Percentiles rank a stretch among this genome's conserved stretches.
Conservation (phyloP, 2,329 filamentous ascomycete species). For the Cucurbitaria berberidis region DNA sequence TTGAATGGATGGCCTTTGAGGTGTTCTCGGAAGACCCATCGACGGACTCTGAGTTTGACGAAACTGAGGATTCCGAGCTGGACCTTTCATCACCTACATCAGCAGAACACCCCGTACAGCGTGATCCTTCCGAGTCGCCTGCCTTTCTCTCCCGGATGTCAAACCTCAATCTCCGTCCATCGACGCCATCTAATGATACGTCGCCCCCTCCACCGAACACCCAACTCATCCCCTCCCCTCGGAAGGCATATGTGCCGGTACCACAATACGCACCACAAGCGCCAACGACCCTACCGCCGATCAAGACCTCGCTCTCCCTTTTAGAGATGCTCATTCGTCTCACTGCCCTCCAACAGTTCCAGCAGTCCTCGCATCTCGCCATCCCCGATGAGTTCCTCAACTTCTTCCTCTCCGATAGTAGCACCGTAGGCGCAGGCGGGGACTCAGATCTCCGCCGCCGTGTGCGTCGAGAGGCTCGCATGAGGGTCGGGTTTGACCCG, state of each 20-base stretch:
- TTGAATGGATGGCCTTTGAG: conserved; percentile 91
- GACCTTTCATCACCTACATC: conserved; percentile 26
- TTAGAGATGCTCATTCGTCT: conserved; percentile 89
- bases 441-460: conserved; percentile 66
- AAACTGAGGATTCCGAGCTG: conserved; percentile 30
- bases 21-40: conserved; percentile 72
- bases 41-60: conserved; percentile 60
- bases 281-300: conserved; percentile 51
- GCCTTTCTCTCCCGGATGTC: conserved; percentile 53
- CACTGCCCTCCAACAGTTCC: conserved; percentile 86
- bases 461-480: conserved; percentile 64
- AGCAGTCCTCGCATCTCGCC: conserved; percentile 85
- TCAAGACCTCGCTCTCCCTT: conserved; percentile 75
- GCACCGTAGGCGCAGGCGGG: conserved; percentile 68
- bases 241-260: conserved; percentile 23
- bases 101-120: conserved; percentile 13
- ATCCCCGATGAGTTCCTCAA: conserved; percentile 88
- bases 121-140: conserved; percentile 49
- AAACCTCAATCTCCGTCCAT: conserved; percentile 52
- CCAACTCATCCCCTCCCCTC: conserved; percentile 36
- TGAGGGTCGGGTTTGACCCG: conserved; percentile 71
- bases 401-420: conserved; percentile 79
- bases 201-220: conserved; percentile 24
- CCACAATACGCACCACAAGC: conserved; percentile 11
- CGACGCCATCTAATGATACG: conserved; percentile 27